phyloP scores from a whole-genome alignment of 176 grass and related monocot genomes.

The Rhynchospora tenuis region DNA sequence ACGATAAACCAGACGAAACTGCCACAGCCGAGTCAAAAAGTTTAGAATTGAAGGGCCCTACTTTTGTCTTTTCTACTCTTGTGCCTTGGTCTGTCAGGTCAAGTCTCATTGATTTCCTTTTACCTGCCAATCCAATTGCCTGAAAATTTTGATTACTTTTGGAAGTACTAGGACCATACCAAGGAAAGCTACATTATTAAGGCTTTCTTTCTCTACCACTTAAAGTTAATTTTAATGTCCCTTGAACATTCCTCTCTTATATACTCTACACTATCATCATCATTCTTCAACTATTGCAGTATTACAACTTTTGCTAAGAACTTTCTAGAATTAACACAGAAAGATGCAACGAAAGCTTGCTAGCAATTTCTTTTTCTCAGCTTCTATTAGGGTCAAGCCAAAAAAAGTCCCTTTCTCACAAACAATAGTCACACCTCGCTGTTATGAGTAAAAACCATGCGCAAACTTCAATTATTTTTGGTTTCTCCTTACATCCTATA shows the following conservation, averaged over 20 bases:
- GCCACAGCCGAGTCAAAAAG: conserved; percentile 89
- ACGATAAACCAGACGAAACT: conserved; percentile 67
- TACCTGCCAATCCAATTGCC: conserved; percentile 96
- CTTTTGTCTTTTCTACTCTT: conserved; percentile 71
- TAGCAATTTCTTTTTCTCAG: not conserved
- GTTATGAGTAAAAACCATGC: conserved; percentile 7
- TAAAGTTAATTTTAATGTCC: not conserved
- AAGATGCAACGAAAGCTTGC: not conserved
- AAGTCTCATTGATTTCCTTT: conserved; percentile 65
- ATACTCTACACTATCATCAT: not conserved
- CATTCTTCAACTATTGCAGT: not conserved
- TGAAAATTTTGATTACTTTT: conserved; percentile 64
- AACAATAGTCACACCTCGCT: not conserved
- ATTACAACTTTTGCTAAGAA: not conserved
- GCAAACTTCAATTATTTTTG: not conserved
- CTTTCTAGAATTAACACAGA: no score
- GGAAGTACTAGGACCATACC: conserved; percentile 18
- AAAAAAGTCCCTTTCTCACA: not conserved
- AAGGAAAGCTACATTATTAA: conserved; percentile 7
- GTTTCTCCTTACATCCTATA: conserved; percentile 8
- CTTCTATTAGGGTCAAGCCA: not conserved
- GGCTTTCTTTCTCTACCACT: not conserved
- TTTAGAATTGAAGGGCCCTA: conserved; percentile 83
- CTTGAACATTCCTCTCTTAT: not conserved
- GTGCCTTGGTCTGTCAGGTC: conserved; percentile 67